Conservation (phyloP, 306 rosid genomes). For the Dicorynia guianensis region DNA sequence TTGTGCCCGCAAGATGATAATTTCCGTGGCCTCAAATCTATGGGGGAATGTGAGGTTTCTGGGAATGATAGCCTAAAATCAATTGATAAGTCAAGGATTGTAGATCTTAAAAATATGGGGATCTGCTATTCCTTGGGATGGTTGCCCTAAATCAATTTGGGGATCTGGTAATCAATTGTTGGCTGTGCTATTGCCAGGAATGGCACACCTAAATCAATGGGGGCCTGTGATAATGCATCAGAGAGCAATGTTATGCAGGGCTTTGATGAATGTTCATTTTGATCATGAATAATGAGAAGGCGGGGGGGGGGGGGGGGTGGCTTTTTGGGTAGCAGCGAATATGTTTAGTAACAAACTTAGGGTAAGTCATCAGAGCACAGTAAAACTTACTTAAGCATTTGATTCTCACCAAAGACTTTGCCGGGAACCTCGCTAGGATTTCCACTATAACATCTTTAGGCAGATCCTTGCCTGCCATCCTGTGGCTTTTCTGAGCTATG, state of each 20-base stretch:
- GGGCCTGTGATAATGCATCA: not conserved
- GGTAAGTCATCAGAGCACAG: not conserved
- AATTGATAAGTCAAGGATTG: too few relatives aligned
- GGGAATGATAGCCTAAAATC: too few relatives aligned
- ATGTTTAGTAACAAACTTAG: not conserved
- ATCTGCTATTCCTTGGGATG: not conserved
- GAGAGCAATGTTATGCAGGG: not conserved
- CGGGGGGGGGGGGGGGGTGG: not conserved
- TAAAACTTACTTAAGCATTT: not conserved
- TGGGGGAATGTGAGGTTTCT: not conserved
- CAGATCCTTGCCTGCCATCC: not conserved
- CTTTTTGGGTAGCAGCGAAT: not conserved
- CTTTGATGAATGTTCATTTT: not conserved
- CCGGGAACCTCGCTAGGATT: not conserved
- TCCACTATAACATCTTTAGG: not conserved
- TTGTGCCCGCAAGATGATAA: not conserved
- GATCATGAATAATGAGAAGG: not conserved
- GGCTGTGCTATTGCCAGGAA: not conserved
- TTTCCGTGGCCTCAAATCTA: not conserved
- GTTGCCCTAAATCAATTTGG: not conserved
- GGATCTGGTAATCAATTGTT: too few relatives aligned
- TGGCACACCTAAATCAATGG: not conserved
- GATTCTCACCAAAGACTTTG: not conserved
- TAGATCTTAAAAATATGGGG: not conserved
- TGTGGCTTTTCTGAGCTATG: not conserved